phyloP scores from a whole-genome alignment of 2,329 filamentous ascomycete species.

The Penicillium capsulatum region DNA sequence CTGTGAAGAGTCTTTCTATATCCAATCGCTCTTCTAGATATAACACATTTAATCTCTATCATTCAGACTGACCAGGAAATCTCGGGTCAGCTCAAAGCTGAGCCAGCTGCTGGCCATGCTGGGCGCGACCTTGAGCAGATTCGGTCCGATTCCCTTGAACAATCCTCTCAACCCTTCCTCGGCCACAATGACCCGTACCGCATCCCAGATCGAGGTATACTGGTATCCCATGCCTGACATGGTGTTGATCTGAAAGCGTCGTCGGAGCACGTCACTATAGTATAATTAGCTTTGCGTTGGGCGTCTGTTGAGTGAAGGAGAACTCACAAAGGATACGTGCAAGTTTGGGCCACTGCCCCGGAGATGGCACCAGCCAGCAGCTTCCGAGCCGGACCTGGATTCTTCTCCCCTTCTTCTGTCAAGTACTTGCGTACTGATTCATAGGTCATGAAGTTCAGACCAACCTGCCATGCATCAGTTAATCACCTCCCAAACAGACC shows the following conservation, averaged over 20 bases:
- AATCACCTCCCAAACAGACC: not conserved
- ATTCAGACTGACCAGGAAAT: constrained; percentile 66
- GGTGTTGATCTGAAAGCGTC: constrained; percentile 96
- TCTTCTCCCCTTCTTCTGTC: constrained; percentile 81
- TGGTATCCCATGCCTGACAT: constrained; percentile 98
- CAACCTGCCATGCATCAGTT: constrained; percentile 57
- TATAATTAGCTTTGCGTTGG: constrained; percentile 6
- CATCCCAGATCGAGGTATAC: constrained; percentile 83
- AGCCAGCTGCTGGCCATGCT: constrained; percentile 99
- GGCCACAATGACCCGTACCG: constrained; percentile 71
- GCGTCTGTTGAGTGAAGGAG: not conserved
- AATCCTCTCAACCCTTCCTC: constrained; percentile 81
- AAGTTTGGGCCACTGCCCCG: constrained; percentile 94
- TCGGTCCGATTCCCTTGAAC: constrained; percentile 95
- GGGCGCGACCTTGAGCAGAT: constrained; percentile 92
- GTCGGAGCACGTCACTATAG: constrained; percentile 76
- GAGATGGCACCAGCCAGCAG: constrained; percentile 86
- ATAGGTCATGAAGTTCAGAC: constrained; percentile 98
- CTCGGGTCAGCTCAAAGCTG: constrained; percentile 89
- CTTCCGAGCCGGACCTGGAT: constrained; percentile 75
- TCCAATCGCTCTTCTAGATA: constrained; percentile 15
- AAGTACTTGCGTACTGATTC: constrained; percentile 79
- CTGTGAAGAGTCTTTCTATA: no score
- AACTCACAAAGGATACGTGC: constrained; percentile 92
- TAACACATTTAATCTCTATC: constrained; percentile 25